Base-by-base conservation (phyloP, 2,329 filamentous ascomycete genomes). In the Fusarium beomiforme region DNA sequence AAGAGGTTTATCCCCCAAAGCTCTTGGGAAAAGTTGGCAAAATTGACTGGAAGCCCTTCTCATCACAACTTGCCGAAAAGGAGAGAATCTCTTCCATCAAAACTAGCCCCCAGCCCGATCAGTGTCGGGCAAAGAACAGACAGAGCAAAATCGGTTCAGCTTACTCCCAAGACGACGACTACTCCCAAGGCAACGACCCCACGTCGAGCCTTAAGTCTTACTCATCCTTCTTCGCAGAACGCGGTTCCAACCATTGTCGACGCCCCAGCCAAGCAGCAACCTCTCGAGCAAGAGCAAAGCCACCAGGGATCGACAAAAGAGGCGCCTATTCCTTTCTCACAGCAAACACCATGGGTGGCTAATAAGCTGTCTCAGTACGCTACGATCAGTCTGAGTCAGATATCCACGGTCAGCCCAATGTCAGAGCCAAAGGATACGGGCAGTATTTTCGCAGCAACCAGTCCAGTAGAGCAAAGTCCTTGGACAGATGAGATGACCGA, bases 331-430 rank as follows among this genome's bases (percentile, higher is more conserved):
- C 39, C 67, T 12, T 44, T 59, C 33, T 77, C 76, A 14, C 73
- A 77, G 24, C 76, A 77, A 44, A 77, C 73, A 23, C 76, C 76
- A 23, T 77, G 76, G 76, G 67, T 64, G 10, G 37, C 16, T 19
- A 46, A 41, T 13, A 65, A 68, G 37, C 66, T 75, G 12, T 77
- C 75, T n/a, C 73, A 77, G 44, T 59, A 67, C 37, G 65, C 65
- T 33, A 64, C 47, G 12, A 42, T 66, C 21, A 66, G 59, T 16
- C 58, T 65, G 11, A 42, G 36, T 12, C 49, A 51, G 34, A 24
- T 51, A 26, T 14, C 44, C 37, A 17, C 47, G 7, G 61, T 60
- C 19, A 57, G 23, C 12, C 26, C 56, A 31, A 26, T 34, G 21
- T 16, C 29, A 6, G 39, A 59, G 5, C 58, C 50, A 19, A 59